Conservation (phyloP, 1,284 basidiomycete species). For the Ustilago esculenta region DNA sequence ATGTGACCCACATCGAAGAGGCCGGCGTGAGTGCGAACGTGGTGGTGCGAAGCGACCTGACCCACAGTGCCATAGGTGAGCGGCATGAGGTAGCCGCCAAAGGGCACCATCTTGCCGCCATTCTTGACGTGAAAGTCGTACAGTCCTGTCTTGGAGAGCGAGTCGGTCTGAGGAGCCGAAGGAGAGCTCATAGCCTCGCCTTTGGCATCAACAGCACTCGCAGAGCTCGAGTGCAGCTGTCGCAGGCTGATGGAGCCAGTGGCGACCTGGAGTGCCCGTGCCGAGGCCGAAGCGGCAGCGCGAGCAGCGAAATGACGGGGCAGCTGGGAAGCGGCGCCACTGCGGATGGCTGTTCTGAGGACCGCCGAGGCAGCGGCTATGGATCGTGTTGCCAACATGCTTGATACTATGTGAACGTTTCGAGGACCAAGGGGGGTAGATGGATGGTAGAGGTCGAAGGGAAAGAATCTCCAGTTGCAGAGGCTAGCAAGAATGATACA, state of each 20-base stretch:
- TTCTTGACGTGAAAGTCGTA: slow-evolving; percentile 89
- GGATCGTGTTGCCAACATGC: slow-evolving; percentile 28
- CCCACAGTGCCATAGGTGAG: slow-evolving; percentile 77
- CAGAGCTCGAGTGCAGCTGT: slow-evolving; percentile 29
- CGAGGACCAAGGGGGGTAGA: neutral
- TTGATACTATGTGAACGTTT: neutral
- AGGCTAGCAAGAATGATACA: no score
- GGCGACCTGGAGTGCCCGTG: neutral
- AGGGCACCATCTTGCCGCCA: slow-evolving; percentile 94
- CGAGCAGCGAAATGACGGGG: slow-evolving; percentile 27
- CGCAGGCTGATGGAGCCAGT: slow-evolving; percentile 5
- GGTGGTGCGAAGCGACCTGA: slow-evolving; percentile 84
- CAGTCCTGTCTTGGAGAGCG: slow-evolving; percentile 74
- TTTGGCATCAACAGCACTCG: slow-evolving; percentile 17
- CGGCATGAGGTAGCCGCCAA: slow-evolving; percentile 95
- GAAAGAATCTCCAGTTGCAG: neutral
- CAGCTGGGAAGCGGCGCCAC: slow-evolving; percentile 10
- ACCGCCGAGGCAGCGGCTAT: slow-evolving; percentile 22
- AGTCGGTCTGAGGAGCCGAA: slow-evolving; percentile 16
- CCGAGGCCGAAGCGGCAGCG: slow-evolving; percentile 5
- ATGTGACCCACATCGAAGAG: slow-evolving; percentile 99
- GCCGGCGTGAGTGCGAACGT: slow-evolving; percentile 84
- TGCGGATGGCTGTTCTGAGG: slow-evolving; percentile 27
- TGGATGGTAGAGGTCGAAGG: slow-evolving; percentile 13
- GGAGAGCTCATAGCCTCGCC: slow-evolving; percentile 33